phyloP scores from a whole-genome alignment of 176 grass and related monocot species.

The Paspalum vaginatum region DNA sequence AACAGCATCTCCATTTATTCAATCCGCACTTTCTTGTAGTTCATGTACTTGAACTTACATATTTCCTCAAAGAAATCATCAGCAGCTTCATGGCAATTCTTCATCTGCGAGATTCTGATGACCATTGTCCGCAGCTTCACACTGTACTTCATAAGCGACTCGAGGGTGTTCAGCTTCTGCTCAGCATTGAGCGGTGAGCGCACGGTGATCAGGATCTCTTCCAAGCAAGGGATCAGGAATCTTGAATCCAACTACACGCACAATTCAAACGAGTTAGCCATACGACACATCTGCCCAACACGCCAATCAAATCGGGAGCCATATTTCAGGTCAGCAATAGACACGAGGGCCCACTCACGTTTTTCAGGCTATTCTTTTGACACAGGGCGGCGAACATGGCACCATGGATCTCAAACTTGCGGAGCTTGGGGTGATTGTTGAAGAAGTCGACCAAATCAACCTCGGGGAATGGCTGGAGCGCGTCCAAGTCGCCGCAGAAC shows the following conservation, averaged over 20 bases:
- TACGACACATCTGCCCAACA: background rate
- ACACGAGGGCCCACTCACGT: conserved; percentile 44
- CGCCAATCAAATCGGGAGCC: conserved; percentile 11
- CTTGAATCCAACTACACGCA: conserved; percentile 74
- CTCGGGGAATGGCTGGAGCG: conserved; percentile 85
- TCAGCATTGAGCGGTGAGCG: conserved; percentile 95
- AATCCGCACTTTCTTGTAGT: conserved; percentile 65
- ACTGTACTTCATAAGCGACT: conserved; percentile 77
- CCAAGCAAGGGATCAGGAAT: conserved; percentile 82
- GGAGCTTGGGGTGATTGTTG: conserved; percentile 70
- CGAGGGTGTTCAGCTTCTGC: conserved; percentile 86
- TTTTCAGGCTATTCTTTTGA: conserved; percentile 92
- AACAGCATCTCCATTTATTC: conserved; percentile 56
- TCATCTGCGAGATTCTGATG: conserved; percentile 97
- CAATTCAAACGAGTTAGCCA: conserved; percentile 35
- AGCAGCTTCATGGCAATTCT: conserved; percentile 88
- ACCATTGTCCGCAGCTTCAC: conserved; percentile 70
- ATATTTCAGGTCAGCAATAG: background rate
- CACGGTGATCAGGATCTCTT: conserved; percentile 87
- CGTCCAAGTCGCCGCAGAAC: conserved; percentile 82
- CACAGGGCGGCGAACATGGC: conserved; percentile 96
- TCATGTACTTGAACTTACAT: conserved; percentile 89
- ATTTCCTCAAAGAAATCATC: conserved; percentile 99
- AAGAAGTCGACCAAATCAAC: conserved; percentile 92
- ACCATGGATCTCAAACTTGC: conserved; percentile 91